These are phyloP conservation scores for Aaosphaeria pasadenensis DNA, from an alignment of 2,329 filamentous ascomycete species.

Conservation along the genomic window DNA sequence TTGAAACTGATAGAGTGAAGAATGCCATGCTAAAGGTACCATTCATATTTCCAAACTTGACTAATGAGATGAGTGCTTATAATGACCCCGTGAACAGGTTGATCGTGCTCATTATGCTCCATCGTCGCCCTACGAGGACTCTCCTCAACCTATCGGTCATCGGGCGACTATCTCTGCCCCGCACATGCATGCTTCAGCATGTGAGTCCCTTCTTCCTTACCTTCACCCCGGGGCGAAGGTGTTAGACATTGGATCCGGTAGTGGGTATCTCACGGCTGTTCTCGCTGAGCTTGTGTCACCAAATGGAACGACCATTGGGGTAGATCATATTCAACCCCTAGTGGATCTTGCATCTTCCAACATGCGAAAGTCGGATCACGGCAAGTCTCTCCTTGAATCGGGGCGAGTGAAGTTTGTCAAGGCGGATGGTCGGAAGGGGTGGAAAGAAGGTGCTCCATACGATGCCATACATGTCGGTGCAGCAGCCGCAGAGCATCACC, in stretches of 20 bases:
- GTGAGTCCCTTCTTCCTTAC: conserved; percentile 59
- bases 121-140: conserved; percentile 67
- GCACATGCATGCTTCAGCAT: conserved; percentile 69
- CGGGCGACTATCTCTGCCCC: conserved; percentile 69
- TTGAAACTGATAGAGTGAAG: conserved; percentile 68
- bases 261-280: conserved; percentile 80
- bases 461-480: conserved; percentile 97
- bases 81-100: conserved; percentile 53
- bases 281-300: conserved; percentile 71
- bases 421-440: conserved; percentile 60
- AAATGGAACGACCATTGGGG: conserved; percentile 43
- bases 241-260: conserved; percentile 49
- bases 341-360: conserved; percentile 42
- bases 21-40: conserved; percentile 73
- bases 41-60: conserved; percentile 1
- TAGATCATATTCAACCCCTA: conserved; percentile 50
- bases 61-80: neutral
- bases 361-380: conserved; percentile 42
- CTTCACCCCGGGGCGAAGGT: conserved; percentile 51
- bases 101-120: conserved; percentile 85
- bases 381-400: conserved; percentile 56
- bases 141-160: conserved; percentile 66
- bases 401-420: conserved; percentile 69
- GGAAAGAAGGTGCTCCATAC: conserved; percentile 58
- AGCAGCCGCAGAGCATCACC: conserved; percentile 71